A percentile compares a stretch with the other conserved stretches of the same genome.
phyloP scores from a whole-genome alignment of 805 yeast genomes.

The Candida broadrunensis region DNA sequence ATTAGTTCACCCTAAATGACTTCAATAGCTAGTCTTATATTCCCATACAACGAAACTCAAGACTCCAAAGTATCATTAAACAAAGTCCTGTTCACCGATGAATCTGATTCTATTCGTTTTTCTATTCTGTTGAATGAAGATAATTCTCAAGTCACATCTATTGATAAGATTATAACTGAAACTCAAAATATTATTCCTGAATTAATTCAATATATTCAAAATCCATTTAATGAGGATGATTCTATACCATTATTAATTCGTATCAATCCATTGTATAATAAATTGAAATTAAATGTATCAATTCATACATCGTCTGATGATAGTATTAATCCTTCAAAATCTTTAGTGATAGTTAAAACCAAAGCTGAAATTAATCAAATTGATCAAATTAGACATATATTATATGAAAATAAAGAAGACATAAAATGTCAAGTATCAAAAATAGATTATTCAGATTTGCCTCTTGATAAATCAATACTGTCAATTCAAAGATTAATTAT shows the following conservation, averaged over 20 bases:
- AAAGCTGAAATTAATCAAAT: constrained; percentile 12
- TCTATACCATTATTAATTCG: constrained; percentile 29
- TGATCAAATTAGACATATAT: constrained; percentile 8
- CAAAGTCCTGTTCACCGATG: constrained; percentile 19
- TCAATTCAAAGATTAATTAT: constrained; percentile 21
- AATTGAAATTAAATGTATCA: constrained; percentile 27
- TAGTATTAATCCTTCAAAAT: constrained; percentile 4
- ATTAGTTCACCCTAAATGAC: too few species aligned
- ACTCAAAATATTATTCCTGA: constrained; percentile 10
- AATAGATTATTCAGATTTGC: constrained; percentile 23
- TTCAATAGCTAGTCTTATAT: not conserved
- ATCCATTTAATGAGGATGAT: constrained; percentile 7
- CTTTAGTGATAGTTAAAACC: constrained; percentile 32
- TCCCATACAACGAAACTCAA: constrained; percentile 5
- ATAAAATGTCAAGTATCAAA: constrained; percentile 24
- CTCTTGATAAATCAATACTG: constrained; percentile 3
- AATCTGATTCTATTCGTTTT: constrained; percentile 19
- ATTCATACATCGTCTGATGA: constrained; percentile 11
- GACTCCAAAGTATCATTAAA: constrained; percentile 2
- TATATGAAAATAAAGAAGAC: constrained; percentile 6
- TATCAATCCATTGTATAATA: constrained; percentile 18
- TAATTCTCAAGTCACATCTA: constrained; percentile 15
- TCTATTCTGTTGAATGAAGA: constrained; percentile 16
- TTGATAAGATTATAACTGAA: constrained; percentile 13
- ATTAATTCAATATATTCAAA: constrained; percentile 24